These are phyloP conservation scores for Triangularia verruculosa DNA, from an alignment of 2,329 filamentous ascomycete species.

Conservation along the genomic window DNA sequence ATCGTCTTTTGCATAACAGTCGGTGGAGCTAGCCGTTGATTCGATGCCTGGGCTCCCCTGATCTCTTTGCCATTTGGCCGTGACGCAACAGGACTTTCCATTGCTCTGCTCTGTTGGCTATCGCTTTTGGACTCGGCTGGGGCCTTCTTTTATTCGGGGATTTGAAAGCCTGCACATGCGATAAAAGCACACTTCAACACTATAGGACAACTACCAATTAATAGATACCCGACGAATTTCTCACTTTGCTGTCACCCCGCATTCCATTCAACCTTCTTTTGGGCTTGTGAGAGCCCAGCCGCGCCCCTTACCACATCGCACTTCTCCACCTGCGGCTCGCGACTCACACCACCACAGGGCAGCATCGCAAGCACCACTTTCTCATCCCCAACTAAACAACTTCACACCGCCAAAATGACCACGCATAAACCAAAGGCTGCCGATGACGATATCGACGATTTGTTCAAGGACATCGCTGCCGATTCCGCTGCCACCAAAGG, in stretches of 20 bases:
- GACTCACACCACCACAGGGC: neutral
- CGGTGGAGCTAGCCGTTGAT: neutral
- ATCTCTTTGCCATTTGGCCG: neutral
- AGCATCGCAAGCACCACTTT: neutral
- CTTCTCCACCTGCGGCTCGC: neutral
- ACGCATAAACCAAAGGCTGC: constrained; percentile 57
- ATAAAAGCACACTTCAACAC: too few species aligned
- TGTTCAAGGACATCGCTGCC: constrained; percentile 61
- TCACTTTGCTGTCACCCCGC: neutral
- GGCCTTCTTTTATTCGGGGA: neutral
- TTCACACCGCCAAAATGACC: constrained; percentile 46
- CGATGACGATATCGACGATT: constrained; percentile 63
- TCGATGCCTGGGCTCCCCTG: neutral
- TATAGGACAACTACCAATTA: too few species aligned
- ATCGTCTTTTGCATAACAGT: constrained; percentile 7
- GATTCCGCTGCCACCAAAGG: constrained; percentile 40
- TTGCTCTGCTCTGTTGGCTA: neutral
- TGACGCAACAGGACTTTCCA: constrained; percentile 1
- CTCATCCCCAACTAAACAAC: neutral
- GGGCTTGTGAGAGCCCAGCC: neutral
- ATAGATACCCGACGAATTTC: too few species aligned
- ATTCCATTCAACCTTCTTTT: neutral
- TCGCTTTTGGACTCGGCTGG: neutral
- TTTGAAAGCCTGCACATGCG: neutral
- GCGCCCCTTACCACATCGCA: neutral